Percentiles rank a stretch among this genome's conserved stretches.
Evolutionary conservation across 805 yeast genomes (phyloP).

Genomic region (Clavispora fructus): DNA sequence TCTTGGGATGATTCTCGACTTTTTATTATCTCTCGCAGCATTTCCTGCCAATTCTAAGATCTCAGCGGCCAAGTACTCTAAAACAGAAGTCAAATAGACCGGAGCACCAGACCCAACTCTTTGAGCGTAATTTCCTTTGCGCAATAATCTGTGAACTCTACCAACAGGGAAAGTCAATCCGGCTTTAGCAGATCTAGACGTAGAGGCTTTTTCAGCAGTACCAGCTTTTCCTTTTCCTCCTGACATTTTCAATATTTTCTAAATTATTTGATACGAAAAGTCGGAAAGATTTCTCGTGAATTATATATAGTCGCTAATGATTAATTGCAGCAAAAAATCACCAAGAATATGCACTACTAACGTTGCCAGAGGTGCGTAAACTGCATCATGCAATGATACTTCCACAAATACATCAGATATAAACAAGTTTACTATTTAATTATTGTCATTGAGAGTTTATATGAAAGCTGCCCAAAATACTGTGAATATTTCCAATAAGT

Average conservation of each 20-base stretch:
- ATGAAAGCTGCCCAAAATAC: no score
- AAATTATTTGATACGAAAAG: constrained; percentile 6
- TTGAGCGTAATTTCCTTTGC: constrained; percentile 97
- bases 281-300: not conserved
- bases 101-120: constrained; percentile 99
- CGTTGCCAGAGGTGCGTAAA: not conserved
- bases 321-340: not conserved
- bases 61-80: constrained; percentile 97
- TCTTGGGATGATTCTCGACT: constrained; percentile 26
- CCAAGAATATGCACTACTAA: no score
- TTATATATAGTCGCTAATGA: not conserved
- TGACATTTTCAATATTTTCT: constrained; percentile 50
- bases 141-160: constrained; percentile 94
- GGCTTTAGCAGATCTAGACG: constrained; percentile 97
- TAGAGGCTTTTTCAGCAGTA: constrained; percentile 83
- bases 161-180: constrained; percentile 99
- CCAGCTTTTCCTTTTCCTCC: constrained; percentile 93
- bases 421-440: no score
- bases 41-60: constrained; percentile 97
- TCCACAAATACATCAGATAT: no score
- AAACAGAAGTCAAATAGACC: constrained; percentile 92
- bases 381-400: not conserved
- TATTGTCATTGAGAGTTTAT: no score
- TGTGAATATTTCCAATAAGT: no score
- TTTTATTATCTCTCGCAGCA: constrained; percentile 80